Conservation (phyloP, 2,329 filamentous ascomycete species). For the Ophiostoma ulmi region DNA sequence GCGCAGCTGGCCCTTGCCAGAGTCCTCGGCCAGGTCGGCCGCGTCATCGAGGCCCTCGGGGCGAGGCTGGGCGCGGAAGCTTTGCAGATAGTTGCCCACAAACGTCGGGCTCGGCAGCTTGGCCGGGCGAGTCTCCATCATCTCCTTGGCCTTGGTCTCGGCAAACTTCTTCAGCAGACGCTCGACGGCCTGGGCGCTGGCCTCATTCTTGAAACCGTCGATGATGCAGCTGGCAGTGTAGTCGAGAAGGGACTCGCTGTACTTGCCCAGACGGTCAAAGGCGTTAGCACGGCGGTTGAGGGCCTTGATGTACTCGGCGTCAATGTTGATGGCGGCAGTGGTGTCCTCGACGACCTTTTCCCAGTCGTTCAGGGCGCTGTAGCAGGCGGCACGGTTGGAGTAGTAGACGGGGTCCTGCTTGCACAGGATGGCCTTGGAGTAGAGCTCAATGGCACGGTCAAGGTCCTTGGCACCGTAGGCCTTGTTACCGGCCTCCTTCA, state of each 20-base stretch:
- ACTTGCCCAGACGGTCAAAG: conserved; percentile 87
- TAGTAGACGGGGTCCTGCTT: conserved; percentile 97
- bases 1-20: conserved; percentile 79
- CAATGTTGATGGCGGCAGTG: conserved; percentile 86
- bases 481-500: conserved; percentile 95
- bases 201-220: conserved; percentile 90
- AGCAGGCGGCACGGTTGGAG: conserved; percentile 96
- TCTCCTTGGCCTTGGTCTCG: conserved; percentile 86
- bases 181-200: conserved; percentile 84
- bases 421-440: conserved; percentile 93
- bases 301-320: conserved; percentile 95
- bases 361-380: conserved; percentile 89
- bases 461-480: conserved; percentile 94
- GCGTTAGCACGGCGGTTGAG: conserved; percentile 94
- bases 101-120: conserved; percentile 94
- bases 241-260: conserved; percentile 90
- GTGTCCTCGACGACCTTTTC: conserved; percentile 96
- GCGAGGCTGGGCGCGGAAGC: conserved; percentile 79
- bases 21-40: conserved; percentile 69
- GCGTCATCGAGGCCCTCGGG: conserved; percentile 78
- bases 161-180: conserved; percentile 93
- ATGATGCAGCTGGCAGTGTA: conserved; percentile 99
- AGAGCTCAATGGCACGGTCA: conserved; percentile 86
- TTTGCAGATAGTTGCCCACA: conserved; percentile 97
- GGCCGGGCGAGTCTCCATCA: conserved; percentile 77